Base-by-base conservation (phyloP, 805 yeast genomes). In the Henningerozyma blattae region DNA sequence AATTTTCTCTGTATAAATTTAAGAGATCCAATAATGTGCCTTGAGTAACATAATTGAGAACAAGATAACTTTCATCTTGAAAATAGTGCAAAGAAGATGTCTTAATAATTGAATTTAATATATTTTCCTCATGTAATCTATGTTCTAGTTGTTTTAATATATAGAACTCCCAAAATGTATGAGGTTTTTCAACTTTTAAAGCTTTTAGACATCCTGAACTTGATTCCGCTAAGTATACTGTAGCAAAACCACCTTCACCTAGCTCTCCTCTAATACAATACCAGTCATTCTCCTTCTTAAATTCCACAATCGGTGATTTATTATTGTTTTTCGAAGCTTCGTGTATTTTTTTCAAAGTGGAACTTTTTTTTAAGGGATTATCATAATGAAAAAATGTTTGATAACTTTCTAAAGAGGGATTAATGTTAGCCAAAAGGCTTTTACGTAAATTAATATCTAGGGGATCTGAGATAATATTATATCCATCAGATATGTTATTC, bases 191-290 rank as follows among this genome's bases (percentile, higher is more conserved):
- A 12, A 79, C 70, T 49, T 86, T 86, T 34, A 86, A 56, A 0
- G 95, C 94, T 33, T 65, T 68, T 22, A 69, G 47, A 1, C 56
- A 49, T 1, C 82, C 84, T 7, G 56, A 52, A 39, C 71, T 66
- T 10, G 67, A 61, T 50, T 81, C 87, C 1, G 81, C 76, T 16
- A 84, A 58, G 49, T 74, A 84, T 0, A 84, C 94, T 2, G 72
- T 65, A 0, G 87, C 93, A 58, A 64, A 77, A 0, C 87, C 91
- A n/a, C 94, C 93, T 46, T 68, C 70, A 0, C 95, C 95, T 10
- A 86, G 56, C 45, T 73, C 71, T 31, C 46, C 38, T 45, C 60
- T 18, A 48, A 57, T 36, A 57, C 67, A 46, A 48, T 54, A 54
- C 8, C 54, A 38, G 32, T 56, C 61, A 28, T 48, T 43, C 2